A percentile compares a stretch with the other conserved stretches of the same genome.
phyloP scores from a whole-genome alignment of 2,329 filamentous ascomycete genomes.

The Penicillium glabrum region DNA sequence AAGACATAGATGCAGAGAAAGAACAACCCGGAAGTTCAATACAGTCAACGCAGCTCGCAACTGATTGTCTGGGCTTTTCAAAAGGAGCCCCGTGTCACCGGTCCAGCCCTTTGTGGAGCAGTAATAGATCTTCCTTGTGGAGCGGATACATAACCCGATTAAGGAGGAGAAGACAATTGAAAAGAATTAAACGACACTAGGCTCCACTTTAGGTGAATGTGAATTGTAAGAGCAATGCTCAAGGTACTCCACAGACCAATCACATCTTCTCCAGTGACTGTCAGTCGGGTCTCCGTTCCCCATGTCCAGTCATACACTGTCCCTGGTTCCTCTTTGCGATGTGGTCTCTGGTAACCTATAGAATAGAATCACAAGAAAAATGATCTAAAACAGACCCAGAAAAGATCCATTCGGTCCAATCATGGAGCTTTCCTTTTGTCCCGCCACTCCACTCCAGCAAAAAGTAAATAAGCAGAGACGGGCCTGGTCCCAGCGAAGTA shows the following conservation, averaged over 20 bases:
- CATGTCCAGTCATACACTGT: not conserved
- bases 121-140: not conserved
- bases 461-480: not conserved
- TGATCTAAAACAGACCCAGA: not conserved
- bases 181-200: not conserved
- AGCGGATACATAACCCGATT: not conserved
- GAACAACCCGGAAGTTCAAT: not conserved
- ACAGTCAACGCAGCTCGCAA: not conserved
- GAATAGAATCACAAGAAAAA: not conserved
- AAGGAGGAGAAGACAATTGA: not conserved
- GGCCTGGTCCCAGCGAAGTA: not conserved
- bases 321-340: not conserved
- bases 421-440: not conserved
- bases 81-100: not conserved
- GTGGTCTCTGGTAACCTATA: not conserved
- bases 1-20: not conserved
- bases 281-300: not conserved
- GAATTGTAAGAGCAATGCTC: not conserved
- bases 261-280: not conserved
- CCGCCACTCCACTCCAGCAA: not conserved
- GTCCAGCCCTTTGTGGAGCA: constrained; percentile 5
- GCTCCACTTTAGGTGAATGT: not conserved
- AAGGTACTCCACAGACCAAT: not conserved
- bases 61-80: not conserved
- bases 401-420: not conserved